Evolutionary conservation across 495 filamentous ascomycete genomes (phyloP).

Genomic region (Aspergillus wentii): DNA sequence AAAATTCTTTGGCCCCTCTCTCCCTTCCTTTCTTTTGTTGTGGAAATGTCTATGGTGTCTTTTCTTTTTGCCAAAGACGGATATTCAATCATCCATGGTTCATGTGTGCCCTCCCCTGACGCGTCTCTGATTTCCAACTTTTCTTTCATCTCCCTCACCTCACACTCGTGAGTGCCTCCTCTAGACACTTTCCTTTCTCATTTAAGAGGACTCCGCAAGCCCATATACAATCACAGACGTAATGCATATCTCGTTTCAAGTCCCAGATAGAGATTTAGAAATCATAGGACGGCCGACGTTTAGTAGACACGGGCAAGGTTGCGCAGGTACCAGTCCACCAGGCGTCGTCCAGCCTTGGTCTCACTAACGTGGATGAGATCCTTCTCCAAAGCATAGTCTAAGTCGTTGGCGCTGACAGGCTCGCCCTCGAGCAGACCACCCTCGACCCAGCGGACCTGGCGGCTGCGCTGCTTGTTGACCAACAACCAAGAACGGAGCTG

Average conservation of each 20-base stretch:
- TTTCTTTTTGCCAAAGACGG: too few relatives aligned
- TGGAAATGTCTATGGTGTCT: too few relatives aligned
- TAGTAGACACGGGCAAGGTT: constrained; percentile 93
- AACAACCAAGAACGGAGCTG: constrained; percentile 84
- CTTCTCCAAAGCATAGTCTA: constrained; percentile 96
- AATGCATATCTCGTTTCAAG: constrained; percentile 7
- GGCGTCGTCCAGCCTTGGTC: constrained; percentile 91
- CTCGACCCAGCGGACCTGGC: constrained; percentile 94
- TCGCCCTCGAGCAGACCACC: constrained; percentile 87
- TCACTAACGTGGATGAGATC: constrained; percentile 98
- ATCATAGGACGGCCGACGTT: constrained; percentile 5
- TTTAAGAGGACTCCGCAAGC: background rate
- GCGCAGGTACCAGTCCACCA: constrained; percentile 98
- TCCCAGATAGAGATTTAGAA: background rate
- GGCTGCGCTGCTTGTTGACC: constrained; percentile 96
- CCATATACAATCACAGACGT: constrained; percentile 4
- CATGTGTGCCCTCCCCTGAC: too few relatives aligned
- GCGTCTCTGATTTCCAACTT: too few relatives aligned
- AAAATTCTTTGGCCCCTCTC: too few relatives aligned
- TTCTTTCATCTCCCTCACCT: too few relatives aligned
- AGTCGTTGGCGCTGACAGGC: constrained; percentile 80
- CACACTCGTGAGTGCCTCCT: too few relatives aligned
- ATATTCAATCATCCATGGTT: too few relatives aligned
- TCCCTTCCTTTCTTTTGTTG: too few relatives aligned
- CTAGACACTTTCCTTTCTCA: too few relatives aligned